Base-by-base conservation (phyloP, 768 basidiomycete species). In the Daedaleopsis nitida region DNA sequence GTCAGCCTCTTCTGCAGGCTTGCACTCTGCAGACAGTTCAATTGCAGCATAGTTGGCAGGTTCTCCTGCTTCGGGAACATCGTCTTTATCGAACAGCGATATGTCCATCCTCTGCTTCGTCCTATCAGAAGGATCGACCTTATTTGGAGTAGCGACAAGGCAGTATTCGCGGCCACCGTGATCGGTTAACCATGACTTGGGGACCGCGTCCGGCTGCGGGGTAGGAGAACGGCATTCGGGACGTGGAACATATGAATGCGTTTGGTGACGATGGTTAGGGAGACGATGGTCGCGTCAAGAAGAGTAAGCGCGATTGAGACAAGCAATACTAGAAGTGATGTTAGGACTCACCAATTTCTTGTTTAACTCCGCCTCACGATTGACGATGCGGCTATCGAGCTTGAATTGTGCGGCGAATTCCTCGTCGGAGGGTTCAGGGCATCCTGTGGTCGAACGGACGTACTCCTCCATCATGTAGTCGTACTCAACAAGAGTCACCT, bases 1-100 rank as follows among this genome's bases (percentile, higher is more conserved):
- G n/a, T 51, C 39, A 12, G 37, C 13, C 6, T 21, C 27, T 6
- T 44, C 13, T 9, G 23, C 21, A 5, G 44, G 45, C 45, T 59
- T 54, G 58, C 58, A 59, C 23, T 59, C 58, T 35, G 54, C 48
- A 12, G 45, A 39, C 3, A 59, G 44, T 23, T 59, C 58, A 16
- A 59, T 48, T 16, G 19, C n/a, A 3, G 52, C 38, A 52, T 51
- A 53, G 13, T 24, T 34, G n/a, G 55, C 34, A 21, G 11, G 5
- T 12, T 21, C 45, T 17, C 16, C 8, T 11, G 19, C 37, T 16
- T 48, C 12, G n/a, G 47, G 47, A 48, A 23, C 57, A 12, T 5
- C 48, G 14, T 42, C n/a, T 23, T 19, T 16, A 1, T 5, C 48
- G 23, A 50, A 57, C 17, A 57, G 19, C 2, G 48, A 45, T 10